Base-by-base conservation (phyloP, 345 rosid species). In the Brassica incana region DNA sequence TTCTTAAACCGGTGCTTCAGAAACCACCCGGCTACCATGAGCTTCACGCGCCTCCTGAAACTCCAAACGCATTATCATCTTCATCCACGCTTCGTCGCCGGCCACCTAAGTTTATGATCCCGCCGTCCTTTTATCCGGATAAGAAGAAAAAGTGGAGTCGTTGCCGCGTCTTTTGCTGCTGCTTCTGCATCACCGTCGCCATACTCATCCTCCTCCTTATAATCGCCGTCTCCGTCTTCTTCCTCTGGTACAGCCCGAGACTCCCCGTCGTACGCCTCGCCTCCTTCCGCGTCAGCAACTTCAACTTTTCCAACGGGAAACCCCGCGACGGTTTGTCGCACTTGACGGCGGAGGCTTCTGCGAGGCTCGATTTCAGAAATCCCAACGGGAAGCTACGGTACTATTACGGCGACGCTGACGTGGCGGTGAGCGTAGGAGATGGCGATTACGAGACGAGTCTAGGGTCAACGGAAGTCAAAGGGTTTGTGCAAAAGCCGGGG, bases 21-120 rank as follows among this genome's bases (percentile, higher is more conserved):
- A 91, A 82, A 74, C 95, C 97, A 15, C 97, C 97, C 0, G 95
- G 98, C 18, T 91, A 88, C 77, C 85, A 69, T 23, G 90, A 91
- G 56, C 89, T 90, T 1, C 79, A 69, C 32, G 59, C 76, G 6
- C 15, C 58, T 14, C 81, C 84, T 5, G 75, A 74, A 5, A 72
- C 75, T 56, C 70, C 58, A 27, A 73, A 78, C 2, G 29, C 58
- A 5, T 30, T 77, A 20, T 66, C 86, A 3, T 36, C 43, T 6
- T 36, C 43, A 36, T 36, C 43, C 10, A 36, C 43, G 43, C 43
- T 36, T 36, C 82, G 61, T 73, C 86, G 84, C 5, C 83, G 79
- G 2, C 72, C 71, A 0, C 66, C 72, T 5, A 84, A 80, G 59
- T 72, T 65, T 59, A 16, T 67, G 6, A 83, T 87, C 12, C 92